Evolutionary conservation across 768 basidiomycete species (phyloP), one percentile per base, ranked within the genome.

Genomic region (Kwoniella heveanensis): DNA sequence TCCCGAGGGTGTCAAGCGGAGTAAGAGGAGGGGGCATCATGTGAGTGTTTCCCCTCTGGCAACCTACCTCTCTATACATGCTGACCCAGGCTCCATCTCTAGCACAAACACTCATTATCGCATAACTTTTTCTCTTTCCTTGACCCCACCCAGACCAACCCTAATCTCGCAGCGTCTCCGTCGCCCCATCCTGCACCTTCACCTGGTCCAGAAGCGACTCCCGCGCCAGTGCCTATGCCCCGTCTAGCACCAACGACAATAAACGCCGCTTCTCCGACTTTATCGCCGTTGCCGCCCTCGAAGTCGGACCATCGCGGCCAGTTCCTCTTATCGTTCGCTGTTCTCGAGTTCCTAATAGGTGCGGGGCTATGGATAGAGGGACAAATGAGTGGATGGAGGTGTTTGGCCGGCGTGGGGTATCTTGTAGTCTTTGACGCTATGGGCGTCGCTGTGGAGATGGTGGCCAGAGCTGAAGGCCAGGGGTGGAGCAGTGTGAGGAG

Each of bases 101-200:
- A 96, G 80, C 93, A 95, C 74, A 92, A 92, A 79, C 93, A 95
- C 79, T 95, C 92, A 0, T 80, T 93, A 12, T 95, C 92, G 0
- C 92, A 96, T 77, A 92, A 91, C 72, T 93, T 96, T 80, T 95
- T 95, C 81, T 92, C 92, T 0, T 96, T 96, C 76, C 87, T 97
- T 47, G 92, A 94, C 69, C 92, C 92, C 3, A 77, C 77, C 2
- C 64, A 70, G 27, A 76, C 77, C 47, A 76, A 78, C 51, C 76
- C 75, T 1, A 26, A 67, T 8, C 66, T 77, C 13, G 59, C 72
- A 5, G 15, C 47, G 3, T 47, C 62, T 7, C 44, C 70, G 1
- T 53, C 58, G 7, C 62, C 49, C 29, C 24, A 26, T 25, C 63
- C 52, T 22, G 32, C 63, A 7, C 49, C 64, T 3, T 49, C 66